These are phyloP conservation scores for Testicularia cyperi DNA, from an alignment of 1,284 basidiomycete genomes.

Conservation along the genomic window DNA sequence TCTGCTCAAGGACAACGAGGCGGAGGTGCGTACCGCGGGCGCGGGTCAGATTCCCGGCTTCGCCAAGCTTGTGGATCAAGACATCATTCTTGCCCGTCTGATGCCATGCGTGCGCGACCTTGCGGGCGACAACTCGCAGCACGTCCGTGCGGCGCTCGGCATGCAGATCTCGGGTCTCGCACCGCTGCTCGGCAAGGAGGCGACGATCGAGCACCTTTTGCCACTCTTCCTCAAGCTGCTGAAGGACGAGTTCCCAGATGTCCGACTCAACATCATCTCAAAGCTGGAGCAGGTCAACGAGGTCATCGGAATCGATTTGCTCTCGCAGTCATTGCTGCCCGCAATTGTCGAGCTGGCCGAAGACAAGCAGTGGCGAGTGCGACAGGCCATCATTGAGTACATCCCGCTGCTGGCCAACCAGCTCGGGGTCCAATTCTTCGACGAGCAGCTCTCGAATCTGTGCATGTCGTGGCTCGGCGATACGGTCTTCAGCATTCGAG, in stretches of 20 bases:
- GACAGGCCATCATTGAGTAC: constrained; percentile 99
- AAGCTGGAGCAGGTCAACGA: constrained; percentile 95
- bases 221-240: constrained; percentile 93
- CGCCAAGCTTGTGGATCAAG: constrained; percentile 88
- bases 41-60: constrained; percentile 97
- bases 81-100: constrained; percentile 87
- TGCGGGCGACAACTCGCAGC: constrained; percentile 89
- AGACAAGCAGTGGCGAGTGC: constrained; percentile 99
- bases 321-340: constrained; percentile 92
- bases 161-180: constrained; percentile 98
- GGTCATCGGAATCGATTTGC: constrained; percentile 93
- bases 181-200: constrained; percentile 87
- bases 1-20: constrained; percentile 96
- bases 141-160: constrained; percentile 93
- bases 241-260: constrained; percentile 99
- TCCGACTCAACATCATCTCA: constrained; percentile 96
- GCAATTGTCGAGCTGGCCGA: constrained; percentile 98
- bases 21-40: constrained; percentile 94
- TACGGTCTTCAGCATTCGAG: constrained; percentile 96
- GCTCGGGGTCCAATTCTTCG: constrained; percentile 94
- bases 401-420: constrained; percentile 94
- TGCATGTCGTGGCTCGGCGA: constrained; percentile 99
- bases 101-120: constrained; percentile 96
- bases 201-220: constrained; percentile 94
- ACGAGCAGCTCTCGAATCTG: constrained; percentile 91